Conservation (phyloP, 176 grass and related monocot species). For the Aegilops bicornis region DNA sequence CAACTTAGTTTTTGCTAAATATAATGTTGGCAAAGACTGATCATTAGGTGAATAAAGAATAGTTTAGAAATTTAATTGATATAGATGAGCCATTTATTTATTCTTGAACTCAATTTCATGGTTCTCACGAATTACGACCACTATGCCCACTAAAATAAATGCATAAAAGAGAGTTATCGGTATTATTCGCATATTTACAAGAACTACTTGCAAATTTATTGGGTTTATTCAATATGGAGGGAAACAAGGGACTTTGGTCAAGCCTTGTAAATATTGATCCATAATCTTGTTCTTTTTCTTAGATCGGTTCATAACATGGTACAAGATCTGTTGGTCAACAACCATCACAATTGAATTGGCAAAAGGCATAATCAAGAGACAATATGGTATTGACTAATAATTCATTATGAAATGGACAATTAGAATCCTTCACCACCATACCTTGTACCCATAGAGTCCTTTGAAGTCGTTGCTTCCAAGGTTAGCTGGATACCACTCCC, state of each 20-base stretch:
- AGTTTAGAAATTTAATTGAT: background rate
- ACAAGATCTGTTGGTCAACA: no score
- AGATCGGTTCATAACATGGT: no score
- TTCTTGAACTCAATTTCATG: background rate
- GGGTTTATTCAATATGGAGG: background rate
- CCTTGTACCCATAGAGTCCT: slow-evolving; percentile 81
- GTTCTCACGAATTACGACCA: background rate
- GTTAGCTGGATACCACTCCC: slow-evolving; percentile 77
- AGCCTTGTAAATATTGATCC: no score
- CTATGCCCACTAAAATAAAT: background rate
- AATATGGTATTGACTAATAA: background rate
- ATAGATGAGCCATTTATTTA: background rate
- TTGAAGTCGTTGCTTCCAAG: slow-evolving; percentile 77
- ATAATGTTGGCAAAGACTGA: background rate
- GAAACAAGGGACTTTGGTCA: background rate
- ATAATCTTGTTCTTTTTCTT: no score
- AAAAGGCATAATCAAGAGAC: background rate
- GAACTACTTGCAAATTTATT: background rate
- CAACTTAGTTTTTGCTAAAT: background rate
- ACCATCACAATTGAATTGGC: background rate
- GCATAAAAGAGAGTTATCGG: background rate
- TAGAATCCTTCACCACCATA: slow-evolving; percentile 12
- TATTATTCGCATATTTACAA: background rate
- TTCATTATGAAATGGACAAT: background rate
- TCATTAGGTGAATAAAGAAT: background rate